A percentile compares a stretch with the other conserved stretches of the same genome.
Conservation (phyloP, 805 yeast genomes). For the Soucietia sequanensis region DNA sequence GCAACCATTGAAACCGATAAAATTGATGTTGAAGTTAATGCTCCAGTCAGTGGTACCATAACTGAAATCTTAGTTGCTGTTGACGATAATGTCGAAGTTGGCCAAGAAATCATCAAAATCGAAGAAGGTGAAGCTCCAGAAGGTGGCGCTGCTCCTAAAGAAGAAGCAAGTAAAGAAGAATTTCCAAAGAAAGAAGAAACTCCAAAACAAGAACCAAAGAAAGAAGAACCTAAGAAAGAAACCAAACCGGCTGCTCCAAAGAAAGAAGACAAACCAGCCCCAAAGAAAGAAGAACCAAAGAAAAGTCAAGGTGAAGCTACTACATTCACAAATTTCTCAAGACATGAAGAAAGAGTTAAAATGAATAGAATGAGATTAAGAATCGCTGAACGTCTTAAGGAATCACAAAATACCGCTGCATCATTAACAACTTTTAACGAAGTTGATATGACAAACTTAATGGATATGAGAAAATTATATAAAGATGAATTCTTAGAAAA, state of each 20-base stretch:
- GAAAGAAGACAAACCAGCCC: conserved; percentile 20
- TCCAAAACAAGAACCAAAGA: conserved; percentile 22
- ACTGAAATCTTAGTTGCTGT: conserved; percentile 77
- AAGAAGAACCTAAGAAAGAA: conserved; percentile 18
- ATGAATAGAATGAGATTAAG: conserved; percentile 99
- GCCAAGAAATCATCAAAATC: conserved; percentile 85
- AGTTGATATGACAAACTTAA: conserved; percentile 89
- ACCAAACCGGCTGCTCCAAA: conserved; percentile 20
- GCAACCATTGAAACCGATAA: conserved; percentile 99
- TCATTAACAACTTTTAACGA: conserved; percentile 97
- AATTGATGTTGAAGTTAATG: conserved; percentile 94
- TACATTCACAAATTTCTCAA: conserved; percentile 55
- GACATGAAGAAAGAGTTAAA: conserved; percentile 89
- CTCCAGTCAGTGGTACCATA: conserved; percentile 89
- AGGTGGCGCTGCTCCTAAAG: conserved; percentile 45
- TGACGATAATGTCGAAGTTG: conserved; percentile 94
- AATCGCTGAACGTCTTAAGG: conserved; percentile 98
- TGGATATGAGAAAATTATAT: conserved; percentile 94
- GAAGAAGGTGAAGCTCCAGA: conserved; percentile 77
- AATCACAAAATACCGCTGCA: conserved; percentile 98
- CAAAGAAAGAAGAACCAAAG: conserved; percentile 30
- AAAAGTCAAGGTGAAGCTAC: conserved; percentile 34
- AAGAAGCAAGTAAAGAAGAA: conserved; percentile 20
- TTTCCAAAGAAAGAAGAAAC: conserved; percentile 23
- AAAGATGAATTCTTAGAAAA: conserved; percentile 95